Percentiles rank a stretch among this genome's conserved stretches.
These are phyloP conservation scores for Cladosporium oxysporum DNA, from an alignment of 2,329 filamentous ascomycete genomes.

Conservation along the genomic window DNA sequence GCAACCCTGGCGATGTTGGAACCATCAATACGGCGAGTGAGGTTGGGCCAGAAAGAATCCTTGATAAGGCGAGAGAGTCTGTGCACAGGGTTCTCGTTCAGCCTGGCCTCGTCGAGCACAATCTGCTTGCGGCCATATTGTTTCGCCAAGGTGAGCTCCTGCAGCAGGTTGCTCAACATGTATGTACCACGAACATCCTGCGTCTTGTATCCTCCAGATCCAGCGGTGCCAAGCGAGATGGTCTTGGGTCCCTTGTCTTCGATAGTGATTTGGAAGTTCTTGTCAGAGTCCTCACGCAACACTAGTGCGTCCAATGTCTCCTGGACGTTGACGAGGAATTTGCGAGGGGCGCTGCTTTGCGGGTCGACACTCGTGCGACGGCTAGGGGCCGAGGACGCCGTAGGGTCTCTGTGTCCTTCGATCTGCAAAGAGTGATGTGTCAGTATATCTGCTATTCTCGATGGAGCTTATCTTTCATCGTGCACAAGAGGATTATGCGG, in stretches of 20 bases:
- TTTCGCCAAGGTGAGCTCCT: conserved; percentile 90
- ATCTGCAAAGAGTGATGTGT: conserved; percentile 16
- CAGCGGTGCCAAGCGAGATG: conserved; percentile 79
- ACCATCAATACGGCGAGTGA: conserved; percentile 88
- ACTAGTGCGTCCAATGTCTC: conserved; percentile 76
- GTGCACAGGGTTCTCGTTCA: conserved; percentile 94
- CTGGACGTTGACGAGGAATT: conserved; percentile 85
- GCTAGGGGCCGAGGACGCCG: conserved; percentile 52
- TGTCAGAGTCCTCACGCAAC: conserved; percentile 86
- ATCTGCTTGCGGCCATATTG: conserved; percentile 88
- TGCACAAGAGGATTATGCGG: conserved; percentile 17
- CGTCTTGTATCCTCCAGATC: conserved; percentile 80
- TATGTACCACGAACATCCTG: conserved; percentile 95
- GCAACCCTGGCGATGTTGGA: conserved; percentile 84
- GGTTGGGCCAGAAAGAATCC: conserved; percentile 87
- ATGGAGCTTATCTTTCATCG: conserved; percentile 16
- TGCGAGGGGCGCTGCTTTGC: conserved; percentile 65
- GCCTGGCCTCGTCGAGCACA: conserved; percentile 82
- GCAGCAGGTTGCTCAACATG: conserved; percentile 93
- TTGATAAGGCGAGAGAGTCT: conserved; percentile 83
- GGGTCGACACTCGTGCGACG: conserved; percentile 68
- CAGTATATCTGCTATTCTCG: background rate
- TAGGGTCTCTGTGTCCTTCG: conserved; percentile 23
- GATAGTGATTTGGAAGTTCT: conserved; percentile 96
- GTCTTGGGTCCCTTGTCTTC: conserved; percentile 95